Evolutionary conservation across 345 rosid genomes (phyloP).

Genomic region (Trapa incisa): DNA sequence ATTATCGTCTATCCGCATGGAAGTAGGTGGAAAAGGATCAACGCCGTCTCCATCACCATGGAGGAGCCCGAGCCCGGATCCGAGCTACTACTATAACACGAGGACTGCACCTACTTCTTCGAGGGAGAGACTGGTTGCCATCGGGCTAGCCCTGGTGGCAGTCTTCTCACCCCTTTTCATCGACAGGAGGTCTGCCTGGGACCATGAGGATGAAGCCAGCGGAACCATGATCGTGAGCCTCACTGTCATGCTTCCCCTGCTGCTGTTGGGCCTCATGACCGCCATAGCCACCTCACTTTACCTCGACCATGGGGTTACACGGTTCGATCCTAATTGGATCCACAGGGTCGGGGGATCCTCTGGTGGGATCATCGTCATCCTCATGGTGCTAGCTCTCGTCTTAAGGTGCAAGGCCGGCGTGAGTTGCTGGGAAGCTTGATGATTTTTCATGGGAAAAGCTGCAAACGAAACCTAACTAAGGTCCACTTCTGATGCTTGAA

Average conservation of each 20-base stretch:
- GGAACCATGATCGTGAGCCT: slow-evolving; percentile 32
- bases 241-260: slow-evolving; percentile 33
- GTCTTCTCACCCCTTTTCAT: slow-evolving; percentile 67
- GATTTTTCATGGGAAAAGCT: no score
- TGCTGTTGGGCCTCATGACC: slow-evolving; percentile 41
- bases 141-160: slow-evolving; percentile 39
- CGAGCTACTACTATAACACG: neutral
- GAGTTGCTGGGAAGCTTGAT: neutral
- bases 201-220: slow-evolving; percentile 18
- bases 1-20: neutral
- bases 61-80: neutral
- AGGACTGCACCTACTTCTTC: slow-evolving; percentile 15
- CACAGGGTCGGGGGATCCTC: slow-evolving; percentile 84
- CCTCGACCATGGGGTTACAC: slow-evolving; percentile 45
- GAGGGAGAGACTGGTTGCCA: slow-evolving; percentile 41
- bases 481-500: no score
- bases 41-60: neutral
- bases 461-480: no score
- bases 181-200: slow-evolving; percentile 22
- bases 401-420: slow-evolving; percentile 24
- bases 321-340: slow-evolving; percentile 79
- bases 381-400: slow-evolving; percentile 52
- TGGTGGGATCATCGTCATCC: slow-evolving; percentile 56
- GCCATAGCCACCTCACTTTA: slow-evolving; percentile 40
- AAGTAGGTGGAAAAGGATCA: neutral